Evolutionary conservation across 805 yeast species (phyloP), one percentile per base, ranked within the genome.

Genomic region (Millerago galiae): DNA sequence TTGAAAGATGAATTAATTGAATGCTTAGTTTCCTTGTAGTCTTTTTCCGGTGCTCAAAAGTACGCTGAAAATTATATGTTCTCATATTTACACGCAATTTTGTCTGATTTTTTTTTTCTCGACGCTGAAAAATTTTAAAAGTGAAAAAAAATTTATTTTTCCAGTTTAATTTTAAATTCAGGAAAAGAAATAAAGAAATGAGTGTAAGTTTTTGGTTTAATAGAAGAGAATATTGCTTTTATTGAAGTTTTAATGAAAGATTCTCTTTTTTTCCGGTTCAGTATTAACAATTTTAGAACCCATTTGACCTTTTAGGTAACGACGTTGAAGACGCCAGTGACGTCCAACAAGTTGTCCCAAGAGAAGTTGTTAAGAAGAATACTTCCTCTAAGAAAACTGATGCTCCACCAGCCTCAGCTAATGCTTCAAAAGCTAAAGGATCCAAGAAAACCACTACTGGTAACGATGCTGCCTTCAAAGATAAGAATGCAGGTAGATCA

Each of bases 341-440:
- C 61, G 71, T 71, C 17, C 77, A 77, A 50, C 64, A 66, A 43
- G 61, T 66, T 43, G 62, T 52, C 47, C 80, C 86, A 62, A 82
- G 70, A 73, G 95, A 85, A 68, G 65, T 85, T 52, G 93, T 83
- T 64, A 87, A 82, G 79, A 77, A 80, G 72, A 68, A 69, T 68
- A 81, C 91, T 56, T 80, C 95, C 49, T 81, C 93, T 61, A 88
- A 84, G 79, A 90, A 90, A 77, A 66, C 80, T 48, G 95, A 86
- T 63, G 80, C 71, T 48, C 79, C 93, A 47, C 90, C 93, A 60
- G 76, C 90, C 54, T 75, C 82, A 52, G 89, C 93, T 52, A 83
- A 81, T 73, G 81, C 87, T 64, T 68, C 86, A 56, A 81, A 72
- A 67, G 88, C 95, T 54, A 82, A 76, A 69, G 79, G 82, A 67